Evolutionary conservation across 495 filamentous ascomycete species (phyloP), one percentile per base, ranked within the genome.

Genomic region (Penicillium antarcticum): DNA sequence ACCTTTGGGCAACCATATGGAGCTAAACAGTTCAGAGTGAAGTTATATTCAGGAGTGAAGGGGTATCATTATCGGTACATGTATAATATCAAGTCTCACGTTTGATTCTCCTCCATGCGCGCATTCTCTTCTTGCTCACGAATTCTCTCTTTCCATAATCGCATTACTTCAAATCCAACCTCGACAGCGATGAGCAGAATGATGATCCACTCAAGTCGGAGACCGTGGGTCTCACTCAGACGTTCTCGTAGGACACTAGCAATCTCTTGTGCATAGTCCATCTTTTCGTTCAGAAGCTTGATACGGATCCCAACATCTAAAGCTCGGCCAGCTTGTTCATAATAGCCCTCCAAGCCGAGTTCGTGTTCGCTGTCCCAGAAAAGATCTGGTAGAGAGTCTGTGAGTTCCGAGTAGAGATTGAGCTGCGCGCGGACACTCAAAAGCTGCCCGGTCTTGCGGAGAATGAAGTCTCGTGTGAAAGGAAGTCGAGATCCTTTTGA

Each of bases 261-360:
- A 60, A 97, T 97, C 63, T 97, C 94, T 60, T 91, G 88, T 1
- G 91, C 94, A 72, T 97, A 97, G 61, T 96, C 92, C 83, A 98
- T 92, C 74, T 92, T 95, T 73, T 92, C 89, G 68, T 98, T 98
- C 57, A 97, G 70, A 18, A 87, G 83, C 59, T 88, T 89, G 74
- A 98, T 97, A 33, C 94, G 81, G 32, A 92, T 87, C n/a, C 89
- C 86, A 12, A 96, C 91, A 70, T 97, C 95, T 47, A 98, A 76
- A 1, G 92, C 87, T 44, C 85, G 81, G 14, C 92, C 92, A 8
- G 96, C 91, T 69, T 92, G 87, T 53, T 95, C 90, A 66, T 97
- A 98, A 63, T 97, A 97, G 14, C 85, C 88, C 67, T 96, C 91
- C 5, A 96, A 74, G 10, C 83, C 87, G 14, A 97, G 79, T 57